Evolutionary conservation across 805 yeast species (phyloP).

Genomic region (Grigorovia jiainica): DNA sequence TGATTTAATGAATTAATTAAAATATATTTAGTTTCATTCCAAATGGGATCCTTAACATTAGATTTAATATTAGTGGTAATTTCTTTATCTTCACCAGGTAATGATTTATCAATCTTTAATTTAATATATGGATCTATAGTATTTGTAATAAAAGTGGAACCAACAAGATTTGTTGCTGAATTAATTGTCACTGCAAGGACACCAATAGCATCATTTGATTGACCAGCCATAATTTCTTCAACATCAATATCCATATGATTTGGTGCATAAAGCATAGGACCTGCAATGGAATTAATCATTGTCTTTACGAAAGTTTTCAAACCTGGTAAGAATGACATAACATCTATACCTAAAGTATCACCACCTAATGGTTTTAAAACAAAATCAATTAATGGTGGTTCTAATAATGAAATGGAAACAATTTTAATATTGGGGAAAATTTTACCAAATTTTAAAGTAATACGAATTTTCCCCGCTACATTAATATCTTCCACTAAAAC

Average conservation of each 20-base stretch:
- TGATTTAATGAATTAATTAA: constrained; percentile 49
- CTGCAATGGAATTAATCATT: constrained; percentile 57
- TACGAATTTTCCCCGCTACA: constrained; percentile 57
- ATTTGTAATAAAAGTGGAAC: constrained; percentile 30
- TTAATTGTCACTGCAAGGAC: constrained; percentile 54
- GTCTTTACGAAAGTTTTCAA: constrained; percentile 61
- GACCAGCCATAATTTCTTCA: constrained; percentile 57
- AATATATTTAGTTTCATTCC: constrained; percentile 56
- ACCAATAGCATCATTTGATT: constrained; percentile 60
- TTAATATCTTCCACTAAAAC: constrained; percentile 75
- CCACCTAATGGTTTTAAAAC: constrained; percentile 83
- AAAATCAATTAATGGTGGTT: constrained; percentile 71
- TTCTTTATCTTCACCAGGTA: constrained; percentile 33
- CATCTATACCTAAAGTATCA: constrained; percentile 76
- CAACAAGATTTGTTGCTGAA: constrained; percentile 42
- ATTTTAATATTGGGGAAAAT: constrained; percentile 71
- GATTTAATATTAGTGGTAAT: constrained; percentile 50
- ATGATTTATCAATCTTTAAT: constrained; percentile 35
- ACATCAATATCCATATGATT: constrained; percentile 68
- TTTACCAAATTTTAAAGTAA: constrained; percentile 51
- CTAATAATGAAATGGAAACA: constrained; percentile 63
- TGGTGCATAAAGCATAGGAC: constrained; percentile 77
- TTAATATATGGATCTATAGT: constrained; percentile 53
- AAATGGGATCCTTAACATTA: constrained; percentile 46
- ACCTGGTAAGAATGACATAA: constrained; percentile 79